Evolutionary conservation across 371 early-diverging fungal species (phyloP).

Genomic region (Actinomortierella wolfii): DNA sequence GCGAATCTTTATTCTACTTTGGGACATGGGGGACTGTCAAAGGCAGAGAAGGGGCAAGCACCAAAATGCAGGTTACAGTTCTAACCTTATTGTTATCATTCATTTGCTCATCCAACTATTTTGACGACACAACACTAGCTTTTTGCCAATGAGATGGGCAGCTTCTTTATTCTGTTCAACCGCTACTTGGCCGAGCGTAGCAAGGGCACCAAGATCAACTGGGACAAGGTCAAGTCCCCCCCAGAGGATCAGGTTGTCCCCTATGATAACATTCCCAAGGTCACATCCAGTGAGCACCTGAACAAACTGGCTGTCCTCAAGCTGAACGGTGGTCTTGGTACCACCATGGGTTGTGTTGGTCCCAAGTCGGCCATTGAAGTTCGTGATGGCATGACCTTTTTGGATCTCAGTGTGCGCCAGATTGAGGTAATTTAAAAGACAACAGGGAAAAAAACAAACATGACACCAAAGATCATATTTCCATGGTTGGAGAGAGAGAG

Average conservation of each 20-base stretch:
- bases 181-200: constrained; percentile 85
- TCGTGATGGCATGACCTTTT: constrained; percentile 97
- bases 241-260: constrained; percentile 83
- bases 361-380: constrained; percentile 99
- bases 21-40: too few species aligned
- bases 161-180: constrained; percentile 88
- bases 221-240: constrained; percentile 93
- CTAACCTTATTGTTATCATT: too few species aligned
- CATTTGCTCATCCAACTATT: too few species aligned
- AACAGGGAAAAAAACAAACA: background rate
- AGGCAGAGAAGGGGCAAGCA: too few species aligned
- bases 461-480: constrained; percentile 16
- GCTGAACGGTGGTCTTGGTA: constrained; percentile 99
- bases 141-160: constrained; percentile 80
- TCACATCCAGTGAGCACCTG: constrained; percentile 61
- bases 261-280: constrained; percentile 70
- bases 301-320: constrained; percentile 98
- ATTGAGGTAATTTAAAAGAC: constrained; percentile 75
- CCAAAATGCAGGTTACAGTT: too few species aligned
- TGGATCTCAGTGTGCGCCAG: constrained; percentile 98
- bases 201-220: constrained; percentile 84
- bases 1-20: too few species aligned
- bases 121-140: constrained; percentile 15
- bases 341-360: constrained; percentile 99
- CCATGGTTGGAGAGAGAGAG: constrained; percentile 13